Conservation (phyloP, 1,284 basidiomycete genomes). For the Polyporus tsugae region DNA sequence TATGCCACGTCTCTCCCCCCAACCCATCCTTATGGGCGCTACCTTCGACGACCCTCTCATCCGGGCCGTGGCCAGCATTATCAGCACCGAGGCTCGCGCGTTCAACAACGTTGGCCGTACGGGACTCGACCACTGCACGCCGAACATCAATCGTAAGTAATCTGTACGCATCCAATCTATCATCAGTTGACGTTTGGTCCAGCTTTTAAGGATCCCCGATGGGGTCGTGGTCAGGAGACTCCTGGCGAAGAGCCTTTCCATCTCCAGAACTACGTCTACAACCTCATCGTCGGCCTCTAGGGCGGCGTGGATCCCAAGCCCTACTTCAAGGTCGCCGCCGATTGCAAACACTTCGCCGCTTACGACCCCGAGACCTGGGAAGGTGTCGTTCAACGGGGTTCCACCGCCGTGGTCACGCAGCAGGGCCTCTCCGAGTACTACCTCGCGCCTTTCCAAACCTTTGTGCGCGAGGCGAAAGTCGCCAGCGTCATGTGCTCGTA, state of each 20-base stretch:
- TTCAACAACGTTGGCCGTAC: conserved; percentile 60
- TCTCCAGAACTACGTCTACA: conserved; percentile 59
- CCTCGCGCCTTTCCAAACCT: conserved; percentile 60
- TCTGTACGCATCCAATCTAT: neutral
- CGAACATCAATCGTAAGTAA: conserved; percentile 58
- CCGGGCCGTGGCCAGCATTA: conserved; percentile 53
- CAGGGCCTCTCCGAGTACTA: conserved; percentile 66
- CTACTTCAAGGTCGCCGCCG: conserved; percentile 46
- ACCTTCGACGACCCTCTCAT: conserved; percentile 58
- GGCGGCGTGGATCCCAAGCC: conserved; percentile 61
- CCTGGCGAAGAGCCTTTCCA: conserved; percentile 58
- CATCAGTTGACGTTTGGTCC: neutral
- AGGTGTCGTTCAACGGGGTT: conserved; percentile 54
- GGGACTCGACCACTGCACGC: conserved; percentile 64
- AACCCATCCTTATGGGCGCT: conserved; percentile 46
- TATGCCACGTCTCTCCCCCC: conserved; percentile 64
- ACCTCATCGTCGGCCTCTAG: conserved; percentile 60
- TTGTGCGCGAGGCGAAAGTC: conserved; percentile 65
- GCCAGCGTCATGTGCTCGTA: conserved; percentile 68
- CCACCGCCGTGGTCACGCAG: conserved; percentile 58
- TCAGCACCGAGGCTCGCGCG: conserved; percentile 63
- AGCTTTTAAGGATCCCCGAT: conserved; percentile 67
- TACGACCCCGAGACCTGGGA: conserved; percentile 66
- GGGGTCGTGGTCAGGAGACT: conserved; percentile 54
- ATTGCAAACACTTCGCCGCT: conserved; percentile 65